phyloP scores from a whole-genome alignment of 495 filamentous ascomycete genomes.

The Daldinia decipiens region DNA sequence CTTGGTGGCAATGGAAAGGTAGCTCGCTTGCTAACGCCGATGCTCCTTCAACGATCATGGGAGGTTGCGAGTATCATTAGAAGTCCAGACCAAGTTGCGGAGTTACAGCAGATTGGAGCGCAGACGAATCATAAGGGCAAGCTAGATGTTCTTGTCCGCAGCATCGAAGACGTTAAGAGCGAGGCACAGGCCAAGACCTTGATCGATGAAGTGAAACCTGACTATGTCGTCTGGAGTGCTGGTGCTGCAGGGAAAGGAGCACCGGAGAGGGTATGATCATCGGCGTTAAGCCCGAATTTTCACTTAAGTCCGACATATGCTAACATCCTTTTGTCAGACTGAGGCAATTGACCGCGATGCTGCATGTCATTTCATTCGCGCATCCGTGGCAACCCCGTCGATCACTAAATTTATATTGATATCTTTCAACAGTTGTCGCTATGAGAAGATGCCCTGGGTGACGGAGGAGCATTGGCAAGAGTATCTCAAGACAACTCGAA shows the following conservation, averaged over 20 bases:
- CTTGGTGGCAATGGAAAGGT: conserved; percentile 86
- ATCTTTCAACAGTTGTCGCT: conserved; percentile 72
- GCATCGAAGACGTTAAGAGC: conserved; percentile 74
- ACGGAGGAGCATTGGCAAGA: conserved; percentile 65
- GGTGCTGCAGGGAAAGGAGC: conserved; percentile 83
- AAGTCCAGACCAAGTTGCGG: conserved; percentile 69
- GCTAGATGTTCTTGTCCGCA: conserved; percentile 70
- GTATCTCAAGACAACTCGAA: conserved; percentile 62
- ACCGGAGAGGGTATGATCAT: conserved; percentile 56
- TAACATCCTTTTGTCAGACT: conserved; percentile 45
- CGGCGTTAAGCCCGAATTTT: not conserved
- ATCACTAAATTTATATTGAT: conserved; percentile 80
- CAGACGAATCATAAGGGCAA: conserved; percentile 58
- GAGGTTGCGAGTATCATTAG: conserved; percentile 81
- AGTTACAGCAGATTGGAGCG: conserved; percentile 69
- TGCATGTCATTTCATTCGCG: conserved; percentile 74
- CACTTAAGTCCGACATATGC: conserved; percentile 9
- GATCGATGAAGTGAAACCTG: conserved; percentile 66
- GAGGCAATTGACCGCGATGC: conserved; percentile 72
- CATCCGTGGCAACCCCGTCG: conserved; percentile 64
- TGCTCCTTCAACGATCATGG: conserved; percentile 77
- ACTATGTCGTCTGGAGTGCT: conserved; percentile 84
- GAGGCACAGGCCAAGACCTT: conserved; percentile 69
- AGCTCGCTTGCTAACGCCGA: conserved; percentile 74
- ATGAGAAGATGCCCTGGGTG: conserved; percentile 72